Evolutionary conservation across 2,329 filamentous ascomycete species (phyloP).

Genomic region (Colletotrichum cereale): DNA sequence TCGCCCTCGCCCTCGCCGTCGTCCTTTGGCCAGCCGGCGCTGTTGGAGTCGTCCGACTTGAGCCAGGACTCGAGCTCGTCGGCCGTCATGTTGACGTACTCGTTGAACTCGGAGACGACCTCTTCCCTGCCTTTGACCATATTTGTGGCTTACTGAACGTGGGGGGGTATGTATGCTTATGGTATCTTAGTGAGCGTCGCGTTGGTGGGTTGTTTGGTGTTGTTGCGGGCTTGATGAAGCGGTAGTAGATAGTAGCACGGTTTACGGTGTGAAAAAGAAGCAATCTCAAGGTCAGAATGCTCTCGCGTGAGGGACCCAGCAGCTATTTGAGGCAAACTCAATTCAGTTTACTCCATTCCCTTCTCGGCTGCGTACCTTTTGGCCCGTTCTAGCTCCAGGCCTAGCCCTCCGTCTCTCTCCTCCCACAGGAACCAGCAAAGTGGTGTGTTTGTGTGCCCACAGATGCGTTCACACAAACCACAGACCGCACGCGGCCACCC

Average conservation of each 20-base stretch:
- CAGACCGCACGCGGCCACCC: conserved; percentile 27
- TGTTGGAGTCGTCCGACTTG: conserved; percentile 66
- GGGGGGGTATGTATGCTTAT: not conserved
- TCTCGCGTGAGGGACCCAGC: not conserved
- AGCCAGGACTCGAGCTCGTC: conserved; percentile 73
- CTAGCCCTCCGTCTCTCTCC: not conserved
- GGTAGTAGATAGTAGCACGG: not conserved
- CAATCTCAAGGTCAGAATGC: too few relatives aligned
- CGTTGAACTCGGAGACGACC: conserved; percentile 70
- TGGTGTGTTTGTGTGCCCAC: conserved; percentile 3
- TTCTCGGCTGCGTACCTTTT: not conserved
- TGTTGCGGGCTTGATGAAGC: not conserved
- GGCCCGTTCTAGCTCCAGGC: conserved; percentile 1
- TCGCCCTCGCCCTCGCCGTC: conserved; percentile 67
- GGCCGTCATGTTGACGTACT: conserved; percentile 74
- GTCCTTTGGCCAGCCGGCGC: conserved; percentile 71
- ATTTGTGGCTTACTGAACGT: not conserved
- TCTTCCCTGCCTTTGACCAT: conserved; percentile 46
- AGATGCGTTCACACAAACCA: conserved; percentile 29
- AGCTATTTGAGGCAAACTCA: conserved; percentile 39
- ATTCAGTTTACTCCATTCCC: conserved; percentile 3
- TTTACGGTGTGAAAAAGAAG: not conserved
- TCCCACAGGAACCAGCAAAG: conserved; percentile 6
- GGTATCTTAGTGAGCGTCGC: not conserved
- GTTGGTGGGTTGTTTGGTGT: not conserved